A percentile compares a stretch with the other conserved stretches of the same genome.
Evolutionary conservation across 164 flowering plant genomes (phyloP).

Genomic region (Umbellularia californica): DNA sequence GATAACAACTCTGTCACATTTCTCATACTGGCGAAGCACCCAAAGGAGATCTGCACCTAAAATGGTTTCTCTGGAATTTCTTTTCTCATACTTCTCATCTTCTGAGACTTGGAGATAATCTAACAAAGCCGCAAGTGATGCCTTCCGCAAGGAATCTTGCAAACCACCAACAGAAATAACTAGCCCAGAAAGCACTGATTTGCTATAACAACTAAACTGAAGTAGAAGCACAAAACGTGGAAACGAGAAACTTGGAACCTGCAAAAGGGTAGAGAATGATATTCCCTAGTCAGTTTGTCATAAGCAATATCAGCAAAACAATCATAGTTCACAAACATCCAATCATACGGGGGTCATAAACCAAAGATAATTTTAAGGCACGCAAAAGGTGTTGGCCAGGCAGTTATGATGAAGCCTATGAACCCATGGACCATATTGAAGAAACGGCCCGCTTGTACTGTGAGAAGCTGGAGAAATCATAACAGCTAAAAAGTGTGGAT

Average conservation of each 20-base stretch:
- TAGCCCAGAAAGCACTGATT: slow-evolving; percentile 68
- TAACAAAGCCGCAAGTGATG: slow-evolving; percentile 64
- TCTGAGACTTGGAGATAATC: slow-evolving; percentile 57
- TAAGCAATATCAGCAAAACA: not conserved
- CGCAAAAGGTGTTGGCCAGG: not conserved
- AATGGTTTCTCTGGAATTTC: slow-evolving; percentile 37
- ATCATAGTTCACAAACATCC: not conserved
- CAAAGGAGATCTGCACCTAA: slow-evolving; percentile 66
- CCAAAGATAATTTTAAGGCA: not conserved
- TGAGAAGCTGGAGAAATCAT: no score
- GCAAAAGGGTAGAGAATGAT: slow-evolving; percentile 22
- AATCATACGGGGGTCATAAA: not conserved
- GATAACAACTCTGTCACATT: slow-evolving; percentile 76
- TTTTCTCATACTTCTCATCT: slow-evolving; percentile 23
- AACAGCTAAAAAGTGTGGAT: no score
- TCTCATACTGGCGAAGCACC: slow-evolving; percentile 72
- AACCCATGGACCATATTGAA: no score
- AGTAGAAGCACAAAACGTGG: slow-evolving; percentile 81
- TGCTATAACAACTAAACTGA: slow-evolving; percentile 68
- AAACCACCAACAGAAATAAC: slow-evolving; percentile 87
- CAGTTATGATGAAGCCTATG: not conserved
- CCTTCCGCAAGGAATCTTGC: slow-evolving; percentile 87
- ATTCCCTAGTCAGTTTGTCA: not conserved
- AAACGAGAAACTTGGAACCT: slow-evolving; percentile 79
- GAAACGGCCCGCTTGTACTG: no score